Conservation (phyloP, 306 rosid genomes). For the Vigna mungo region DNA sequence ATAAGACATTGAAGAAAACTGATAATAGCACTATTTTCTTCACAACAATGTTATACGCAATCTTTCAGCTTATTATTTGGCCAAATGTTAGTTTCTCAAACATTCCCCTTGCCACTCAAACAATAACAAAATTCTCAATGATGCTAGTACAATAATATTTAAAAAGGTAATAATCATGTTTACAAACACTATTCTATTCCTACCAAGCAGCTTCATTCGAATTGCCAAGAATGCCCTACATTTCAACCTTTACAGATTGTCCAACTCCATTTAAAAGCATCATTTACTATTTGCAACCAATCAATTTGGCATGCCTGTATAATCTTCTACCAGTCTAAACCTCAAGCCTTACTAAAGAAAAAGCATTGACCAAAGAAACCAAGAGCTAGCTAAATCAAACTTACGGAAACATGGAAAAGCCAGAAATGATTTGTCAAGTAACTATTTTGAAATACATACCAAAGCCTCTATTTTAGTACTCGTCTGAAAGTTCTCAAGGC, state of each 20-base stretch:
- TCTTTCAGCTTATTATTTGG: background rate
- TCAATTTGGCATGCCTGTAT: background rate
- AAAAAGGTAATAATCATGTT: background rate
- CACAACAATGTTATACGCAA: background rate
- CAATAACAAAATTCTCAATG: background rate
- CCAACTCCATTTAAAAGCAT: background rate
- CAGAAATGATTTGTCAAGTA: background rate
- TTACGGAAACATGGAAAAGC: background rate
- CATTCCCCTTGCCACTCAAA: background rate
- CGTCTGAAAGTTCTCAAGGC: conserved; percentile 86
- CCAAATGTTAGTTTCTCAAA: background rate
- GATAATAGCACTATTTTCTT: background rate
- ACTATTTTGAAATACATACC: conserved; percentile 61
- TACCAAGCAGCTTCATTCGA: background rate
- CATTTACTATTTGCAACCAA: background rate
- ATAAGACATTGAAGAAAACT: background rate
- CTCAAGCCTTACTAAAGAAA: background rate
- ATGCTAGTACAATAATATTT: background rate
- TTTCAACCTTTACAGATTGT: conserved; percentile 4
- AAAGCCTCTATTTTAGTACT: conserved; percentile 96
- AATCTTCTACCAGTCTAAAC: background rate
- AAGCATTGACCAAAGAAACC: conserved; percentile 1
- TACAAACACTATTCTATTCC: background rate
- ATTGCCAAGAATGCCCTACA: background rate
- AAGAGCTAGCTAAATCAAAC: conserved; percentile 12